Conservation (phyloP, 2,329 filamentous ascomycete species). For the Sarocladium kiliense region DNA sequence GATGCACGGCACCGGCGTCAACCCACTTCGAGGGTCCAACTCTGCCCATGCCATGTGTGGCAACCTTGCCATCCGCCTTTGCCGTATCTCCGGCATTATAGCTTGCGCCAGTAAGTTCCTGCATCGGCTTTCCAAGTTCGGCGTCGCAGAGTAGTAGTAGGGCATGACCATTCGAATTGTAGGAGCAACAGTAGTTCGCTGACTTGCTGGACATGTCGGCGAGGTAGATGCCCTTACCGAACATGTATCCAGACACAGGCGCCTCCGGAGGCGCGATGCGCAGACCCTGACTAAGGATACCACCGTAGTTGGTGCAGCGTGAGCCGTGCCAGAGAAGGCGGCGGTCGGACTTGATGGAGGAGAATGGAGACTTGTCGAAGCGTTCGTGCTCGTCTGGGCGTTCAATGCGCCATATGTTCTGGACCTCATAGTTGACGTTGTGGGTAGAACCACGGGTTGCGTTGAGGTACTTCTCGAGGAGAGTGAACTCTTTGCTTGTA, state of each 20-base stretch:
- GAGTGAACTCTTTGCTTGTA: slow-evolving; percentile 55
- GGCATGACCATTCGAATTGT: slow-evolving; percentile 61
- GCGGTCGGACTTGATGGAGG: slow-evolving; percentile 55
- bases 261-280: slow-evolving; percentile 86
- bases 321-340: slow-evolving; percentile 86
- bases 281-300: slow-evolving; percentile 81
- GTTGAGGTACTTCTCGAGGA: slow-evolving; percentile 63
- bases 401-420: slow-evolving; percentile 79
- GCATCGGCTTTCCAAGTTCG: slow-evolving; percentile 67
- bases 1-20: slow-evolving; percentile 63
- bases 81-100: slow-evolving; percentile 62
- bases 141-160: slow-evolving; percentile 81
- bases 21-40: slow-evolving; percentile 67
- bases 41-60: slow-evolving; percentile 66
- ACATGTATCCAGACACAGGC: slow-evolving; percentile 78
- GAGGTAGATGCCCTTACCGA: slow-evolving; percentile 84
- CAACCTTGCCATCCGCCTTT: slow-evolving; percentile 51
- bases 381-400: slow-evolving; percentile 66
- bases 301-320: slow-evolving; percentile 76
- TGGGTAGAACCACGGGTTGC: slow-evolving; percentile 66
- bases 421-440: slow-evolving; percentile 50
- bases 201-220: slow-evolving; percentile 83
- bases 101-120: slow-evolving; percentile 51
- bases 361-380: slow-evolving; percentile 53
- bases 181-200: slow-evolving; percentile 66